Evolutionary conservation across 2,329 filamentous ascomycete genomes (phyloP), one percentile per base, ranked within the genome.

Genomic region (Xylariaceae sp.): DNA sequence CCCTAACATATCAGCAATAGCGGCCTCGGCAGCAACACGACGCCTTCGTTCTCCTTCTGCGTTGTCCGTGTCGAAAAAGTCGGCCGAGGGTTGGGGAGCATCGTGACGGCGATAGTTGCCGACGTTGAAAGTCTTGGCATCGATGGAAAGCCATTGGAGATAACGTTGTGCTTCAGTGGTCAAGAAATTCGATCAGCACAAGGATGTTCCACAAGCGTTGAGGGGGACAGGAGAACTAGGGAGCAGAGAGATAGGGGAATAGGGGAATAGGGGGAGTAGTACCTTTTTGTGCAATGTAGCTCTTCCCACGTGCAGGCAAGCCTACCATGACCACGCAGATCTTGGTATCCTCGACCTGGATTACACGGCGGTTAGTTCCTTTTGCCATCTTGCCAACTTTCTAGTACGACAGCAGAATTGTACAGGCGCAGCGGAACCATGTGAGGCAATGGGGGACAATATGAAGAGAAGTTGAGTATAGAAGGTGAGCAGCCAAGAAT

Each of bases 241-340:
- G n/a, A n/a, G n/a, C n/a, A n/a, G n/a, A 20, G 21, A 23, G 19
- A 23, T 44, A 23, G 23, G 12, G 9, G n/a, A 26, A 41, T 42
- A 14, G 12, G 9, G 29, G 16, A 12, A 20, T 41, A 32, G 9
- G 23, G 21, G 21, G 19, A 23, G 47, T 45, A 18, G 70, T 80
- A 95, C 93, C 92, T 85, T 97, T 97, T 71, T 96, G 92, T 65
- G 95, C 93, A 73, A 99, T 98, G 74, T 96, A 86, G 79, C 91
- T 96, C 83, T 99, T 99, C 70, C 95, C 95, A 66, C 95, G 84
- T 59, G 95, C 95, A 52, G 95, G 95, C 72, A 99, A 82, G 65
- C 95, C 95, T 58, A 99, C 95, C 95, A 99, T 98, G 68, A 99
- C 92, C 63, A 99, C 93, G 75, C 93, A 98, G 79, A 99, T 96